Base-by-base conservation (phyloP, 2,329 filamentous ascomycete species). In the Parasarocladium wereldwijsianum region DNA sequence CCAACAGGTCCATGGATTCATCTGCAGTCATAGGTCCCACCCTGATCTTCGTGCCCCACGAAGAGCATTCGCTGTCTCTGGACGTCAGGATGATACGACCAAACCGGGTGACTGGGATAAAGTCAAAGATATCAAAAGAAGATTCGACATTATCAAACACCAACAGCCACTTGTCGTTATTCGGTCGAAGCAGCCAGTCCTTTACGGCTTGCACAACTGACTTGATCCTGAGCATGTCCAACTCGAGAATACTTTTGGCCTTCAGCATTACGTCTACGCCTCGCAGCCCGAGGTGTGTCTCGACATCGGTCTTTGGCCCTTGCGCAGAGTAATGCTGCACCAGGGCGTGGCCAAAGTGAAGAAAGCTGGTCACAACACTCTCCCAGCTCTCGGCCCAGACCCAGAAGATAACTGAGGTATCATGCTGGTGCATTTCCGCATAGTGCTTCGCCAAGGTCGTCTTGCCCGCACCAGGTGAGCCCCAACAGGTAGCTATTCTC, bases 321-420 rank as follows among this genome's bases (percentile, higher is more conserved):
- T 38, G 25, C n/a, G 29, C 34, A 12, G 42, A 37, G 23, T 46
- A 45, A 23, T 42, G 35, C 6, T 32, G 13, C 4, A 45, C 36
- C 5, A 46, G 20, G 6, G 26, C 31, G 16, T 36, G 35, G 29
- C 41, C 43, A 28, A 46, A 38, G 17, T 44, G 36, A 5, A 46
- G 31, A 22, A 44, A 46, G 34, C 43, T 45, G 8, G 41, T 35
- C 17, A 40, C 37, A 12, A 38, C 37, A 2, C 42, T 46, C 32
- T 45, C 38, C 41, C 43, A 41, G 27, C 42, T 45, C 19, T 43
- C 42, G 2, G 42, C 37, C 29, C 38, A 39, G 10, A 46, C 34
- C 42, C 43, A 46, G 24, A 44, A 43, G 9, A 45, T 39, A 16
- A 44, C 44, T 1, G 43, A 43, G 8, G 43, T 30, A 3, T 38